Conservation (phyloP, 1,284 basidiomycete species). For the Ganoderma resinaceum region DNA sequence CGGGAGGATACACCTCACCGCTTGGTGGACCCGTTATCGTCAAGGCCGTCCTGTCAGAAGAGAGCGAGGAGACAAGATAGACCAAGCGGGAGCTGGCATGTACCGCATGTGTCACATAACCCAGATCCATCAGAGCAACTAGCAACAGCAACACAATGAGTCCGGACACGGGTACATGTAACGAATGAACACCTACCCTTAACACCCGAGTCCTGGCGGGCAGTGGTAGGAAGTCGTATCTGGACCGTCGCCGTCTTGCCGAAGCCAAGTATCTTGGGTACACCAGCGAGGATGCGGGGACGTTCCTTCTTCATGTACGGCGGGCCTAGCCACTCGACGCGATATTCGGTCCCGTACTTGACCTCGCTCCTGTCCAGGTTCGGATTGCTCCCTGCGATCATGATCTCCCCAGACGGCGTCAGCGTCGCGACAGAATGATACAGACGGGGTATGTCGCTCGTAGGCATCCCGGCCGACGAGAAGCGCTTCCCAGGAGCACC, state of each 20-base stretch:
- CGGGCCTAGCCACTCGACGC: constrained; percentile 79
- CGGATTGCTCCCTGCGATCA: constrained; percentile 87
- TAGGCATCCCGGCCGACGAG: constrained; percentile 64
- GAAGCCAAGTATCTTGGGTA: constrained; percentile 55
- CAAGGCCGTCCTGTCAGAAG: constrained; percentile 47
- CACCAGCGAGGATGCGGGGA: constrained; percentile 52
- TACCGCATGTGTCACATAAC: constrained; percentile 80
- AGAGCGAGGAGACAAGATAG: constrained; percentile 54
- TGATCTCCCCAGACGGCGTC: constrained; percentile 71
- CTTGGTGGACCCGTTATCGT: constrained; percentile 66
- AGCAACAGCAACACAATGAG: neutral
- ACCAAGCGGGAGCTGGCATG: constrained; percentile 83
- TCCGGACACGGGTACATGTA: neutral
- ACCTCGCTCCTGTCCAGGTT: constrained; percentile 78
- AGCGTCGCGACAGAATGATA: constrained; percentile 85
- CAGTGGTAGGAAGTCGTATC: constrained; percentile 45
- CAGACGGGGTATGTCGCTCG: constrained; percentile 77
- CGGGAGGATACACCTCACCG: constrained; percentile 76
- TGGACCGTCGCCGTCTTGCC: constrained; percentile 50
- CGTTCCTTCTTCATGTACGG: constrained; percentile 70
- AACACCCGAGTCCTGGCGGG: constrained; percentile 38
- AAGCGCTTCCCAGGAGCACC: constrained; percentile 70
- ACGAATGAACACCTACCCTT: constrained; percentile 39
- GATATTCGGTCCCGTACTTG: constrained; percentile 79
- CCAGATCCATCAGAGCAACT: constrained; percentile 84